Conservation (phyloP, 345 rosid genomes). For the Populus pruinosa region DNA sequence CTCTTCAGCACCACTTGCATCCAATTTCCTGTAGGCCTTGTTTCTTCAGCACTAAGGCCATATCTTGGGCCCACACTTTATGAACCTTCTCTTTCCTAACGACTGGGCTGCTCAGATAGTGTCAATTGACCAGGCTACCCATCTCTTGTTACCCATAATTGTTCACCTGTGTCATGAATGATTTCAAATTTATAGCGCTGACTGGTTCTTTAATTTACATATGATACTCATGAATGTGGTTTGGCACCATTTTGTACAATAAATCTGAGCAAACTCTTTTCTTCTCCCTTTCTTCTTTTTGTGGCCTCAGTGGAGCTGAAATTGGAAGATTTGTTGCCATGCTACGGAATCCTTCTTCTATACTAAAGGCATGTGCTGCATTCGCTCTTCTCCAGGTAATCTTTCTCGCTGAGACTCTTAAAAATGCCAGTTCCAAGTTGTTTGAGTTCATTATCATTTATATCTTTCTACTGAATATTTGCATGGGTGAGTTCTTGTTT, state of each 20-base stretch:
- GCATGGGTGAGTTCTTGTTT: conserved; percentile 13
- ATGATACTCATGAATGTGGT: neutral
- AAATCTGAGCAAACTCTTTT: neutral
- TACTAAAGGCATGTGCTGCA: conserved; percentile 36
- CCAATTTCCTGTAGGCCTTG: neutral
- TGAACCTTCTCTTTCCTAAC: neutral
- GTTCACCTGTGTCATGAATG: neutral
- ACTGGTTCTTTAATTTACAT: neutral
- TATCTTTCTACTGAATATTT: neutral
- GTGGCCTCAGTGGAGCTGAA: conserved; percentile 29
- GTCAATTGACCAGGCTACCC: neutral
- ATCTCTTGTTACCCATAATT: neutral
- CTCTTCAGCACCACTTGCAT: neutral
- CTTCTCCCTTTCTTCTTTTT: neutral
- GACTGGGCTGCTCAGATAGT: neutral
- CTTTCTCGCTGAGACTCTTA: neutral
- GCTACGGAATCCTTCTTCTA: conserved; percentile 35
- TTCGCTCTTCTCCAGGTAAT: conserved; percentile 46
- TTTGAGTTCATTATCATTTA: neutral
- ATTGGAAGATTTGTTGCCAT: conserved; percentile 42
- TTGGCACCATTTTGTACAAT: neutral
- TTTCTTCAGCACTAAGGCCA: neutral
- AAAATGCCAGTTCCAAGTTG: neutral
- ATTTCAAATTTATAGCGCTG: neutral
- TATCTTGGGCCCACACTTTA: neutral